Percentiles rank a stretch among this genome's conserved stretches.
phyloP scores from a whole-genome alignment of 2,329 filamentous ascomycete species.

The Aspergillus luchuensis region DNA sequence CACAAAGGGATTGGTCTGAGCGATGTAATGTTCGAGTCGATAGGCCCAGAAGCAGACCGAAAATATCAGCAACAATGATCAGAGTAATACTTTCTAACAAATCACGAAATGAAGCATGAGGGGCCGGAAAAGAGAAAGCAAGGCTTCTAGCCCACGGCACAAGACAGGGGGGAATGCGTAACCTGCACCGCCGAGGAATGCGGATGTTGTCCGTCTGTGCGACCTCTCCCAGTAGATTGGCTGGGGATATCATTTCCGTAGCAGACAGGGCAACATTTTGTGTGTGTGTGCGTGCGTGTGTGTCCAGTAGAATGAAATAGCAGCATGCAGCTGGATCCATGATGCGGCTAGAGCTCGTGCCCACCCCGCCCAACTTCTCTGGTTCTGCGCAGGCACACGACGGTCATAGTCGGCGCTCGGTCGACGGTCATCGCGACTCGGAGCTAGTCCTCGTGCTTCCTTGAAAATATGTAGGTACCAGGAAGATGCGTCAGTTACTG shows the following conservation, averaged over 20 bases:
- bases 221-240: background rate
- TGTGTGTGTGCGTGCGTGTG: no score
- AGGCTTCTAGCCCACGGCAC: background rate
- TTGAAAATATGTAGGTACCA: background rate
- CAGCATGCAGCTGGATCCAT: background rate
- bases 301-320: background rate
- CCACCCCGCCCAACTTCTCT: background rate
- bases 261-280: background rate
- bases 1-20: no score
- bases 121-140: background rate
- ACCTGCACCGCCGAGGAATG: slow-evolving; percentile 1
- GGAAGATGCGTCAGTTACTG: background rate
- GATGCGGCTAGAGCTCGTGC: slow-evolving; percentile 1
- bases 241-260: slow-evolving; percentile 5
- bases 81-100: no score
- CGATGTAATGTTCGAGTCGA: no score
- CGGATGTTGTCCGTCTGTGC: slow-evolving; percentile 7
- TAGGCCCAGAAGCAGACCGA: background rate
- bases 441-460: background rate
- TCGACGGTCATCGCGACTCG: background rate
- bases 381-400: slow-evolving; percentile 2
- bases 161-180: slow-evolving; percentile 1
- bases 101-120: background rate
- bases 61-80: background rate
- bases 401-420: background rate